Evolutionary conservation across 345 rosid genomes (phyloP), one percentile per base, ranked within the genome.

Genomic region (Sisymbrium irio): DNA sequence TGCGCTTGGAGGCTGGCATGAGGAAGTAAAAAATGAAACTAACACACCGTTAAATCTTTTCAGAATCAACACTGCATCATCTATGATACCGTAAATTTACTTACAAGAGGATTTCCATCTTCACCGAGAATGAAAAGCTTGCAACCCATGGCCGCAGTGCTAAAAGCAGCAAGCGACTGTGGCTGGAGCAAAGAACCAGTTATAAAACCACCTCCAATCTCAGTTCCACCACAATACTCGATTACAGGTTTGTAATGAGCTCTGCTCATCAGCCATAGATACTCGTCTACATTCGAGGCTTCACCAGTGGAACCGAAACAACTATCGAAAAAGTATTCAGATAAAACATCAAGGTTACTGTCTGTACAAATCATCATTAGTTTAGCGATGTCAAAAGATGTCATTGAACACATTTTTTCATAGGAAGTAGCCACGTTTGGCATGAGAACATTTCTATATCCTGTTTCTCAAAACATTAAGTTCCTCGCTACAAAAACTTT

Each of bases 231-330:
- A 77, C 99, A 95, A 73, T 92, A 92, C 81, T 95, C 99, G 3
- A 95, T 88, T 72, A 95, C 78, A 30, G 99, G 99, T 51, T 87
- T 92, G 89, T 88, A 95, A 62, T 46, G 70, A 69, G 96, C 97
- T 82, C 96, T 88, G 15, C 97, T 93, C 99, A 88, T 95, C 77
- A 95, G 73, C 97, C 99, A 95, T 63, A 95, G 83, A 80, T 87
- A 88, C 77, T 95, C 99, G 27, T 95, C 97, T 10, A 86, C 88
- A 65, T 83, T 91, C 30, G 99, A 95, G 64, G 99, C 99, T 87
- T 95, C 99, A 62, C 99, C 99, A n/a, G 89, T 92, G 76, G 99
- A 95, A 69, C 85, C 83, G 81, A 89, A 95, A 80, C 97, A 95
- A 77, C 99, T 92, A 69, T 63, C 63, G 68, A 30, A 67, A 71